Evolutionary conservation across 768 basidiomycete genomes (phyloP).

Genomic region (Coprinellus aureogranulatus): DNA sequence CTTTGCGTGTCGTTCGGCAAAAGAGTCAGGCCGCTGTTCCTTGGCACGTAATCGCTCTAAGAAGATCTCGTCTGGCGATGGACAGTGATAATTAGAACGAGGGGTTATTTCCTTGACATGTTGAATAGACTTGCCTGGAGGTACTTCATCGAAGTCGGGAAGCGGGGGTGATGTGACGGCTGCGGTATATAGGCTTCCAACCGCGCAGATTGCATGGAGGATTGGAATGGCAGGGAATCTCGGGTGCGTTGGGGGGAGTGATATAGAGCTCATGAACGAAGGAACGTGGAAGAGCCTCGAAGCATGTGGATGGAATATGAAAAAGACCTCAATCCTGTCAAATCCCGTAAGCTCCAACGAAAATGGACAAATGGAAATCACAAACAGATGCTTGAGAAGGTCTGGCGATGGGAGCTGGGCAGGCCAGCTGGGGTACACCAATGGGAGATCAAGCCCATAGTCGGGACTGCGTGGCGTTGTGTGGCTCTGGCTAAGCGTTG

Average conservation of each 20-base stretch:
- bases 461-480: neutral
- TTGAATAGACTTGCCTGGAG: constrained; percentile 35
- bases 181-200: constrained; percentile 73
- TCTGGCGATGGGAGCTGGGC: constrained; percentile 58
- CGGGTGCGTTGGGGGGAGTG: constrained; percentile 63
- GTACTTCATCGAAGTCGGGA: constrained; percentile 46
- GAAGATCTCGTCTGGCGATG: constrained; percentile 51
- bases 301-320: constrained; percentile 73
- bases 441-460: constrained; percentile 31
- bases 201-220: constrained; percentile 85
- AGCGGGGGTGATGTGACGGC: constrained; percentile 57
- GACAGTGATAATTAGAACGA: neutral
- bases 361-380: constrained; percentile 25
- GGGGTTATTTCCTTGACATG: too few species aligned
- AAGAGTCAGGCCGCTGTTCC: constrained; percentile 52
- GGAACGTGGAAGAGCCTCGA: constrained; percentile 65
- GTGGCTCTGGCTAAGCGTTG: neutral
- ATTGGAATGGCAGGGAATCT: constrained; percentile 71
- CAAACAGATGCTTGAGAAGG: constrained; percentile 65
- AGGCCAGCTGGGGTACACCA: constrained; percentile 60
- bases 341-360: neutral
- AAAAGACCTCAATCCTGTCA: constrained; percentile 72
- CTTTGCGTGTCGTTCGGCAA: constrained; percentile 64
- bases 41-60: constrained; percentile 41
- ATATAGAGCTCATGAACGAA: constrained; percentile 62